Base-by-base conservation (phyloP, 2,329 filamentous ascomycete species). In the Aspergillus hiratsukae region DNA sequence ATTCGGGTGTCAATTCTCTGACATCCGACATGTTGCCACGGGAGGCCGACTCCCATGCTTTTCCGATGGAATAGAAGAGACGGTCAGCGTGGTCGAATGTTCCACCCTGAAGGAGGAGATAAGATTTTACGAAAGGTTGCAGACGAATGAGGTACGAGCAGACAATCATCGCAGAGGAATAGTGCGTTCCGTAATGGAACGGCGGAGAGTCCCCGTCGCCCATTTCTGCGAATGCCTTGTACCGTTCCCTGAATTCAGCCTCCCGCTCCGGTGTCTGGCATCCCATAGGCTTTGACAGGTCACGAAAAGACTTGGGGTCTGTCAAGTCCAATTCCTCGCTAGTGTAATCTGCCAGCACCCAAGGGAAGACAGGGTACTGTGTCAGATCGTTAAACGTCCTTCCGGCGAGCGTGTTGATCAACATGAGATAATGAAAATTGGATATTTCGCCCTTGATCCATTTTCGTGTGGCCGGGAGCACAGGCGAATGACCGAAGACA, bases 401-500 rank as follows among this genome's bases (percentile, higher is more conserved):
- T 2, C 94, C 94, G 28, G 95, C 95, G 83, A 99, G 90, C 0
- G 94, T 97, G 69, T 99, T 99, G 68, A 99, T 87, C 58, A 97
- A 86, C 93, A 99, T 99, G 37, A 99, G 83, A 69, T 99, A 99
- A 73, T 97, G 91, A 67, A 99, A 99, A 72, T 99, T 99, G 14
- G 93, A 97, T 51, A 97, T 91, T 67, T 99, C 94, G 11, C 95
- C 94, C 69, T 87, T 88, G 57, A 94, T 83, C 94, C 94, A 99
- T 71, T 87, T 88, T 62, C 88, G 87, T 67, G 94, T 96, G 8
- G 91, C 87, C 9, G 92, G 90, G 62, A 91, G 92, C 72, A 88
- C 89, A 0, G 89, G 83, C 0, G 86, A 87, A 23, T 91, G 84
- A 61, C 91, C 91, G 78, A 99, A 97, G 11, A 97, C 90, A 61